phyloP scores from a whole-genome alignment of 2,329 filamentous ascomycete genomes.

The Cucurbitaria berberidis region DNA sequence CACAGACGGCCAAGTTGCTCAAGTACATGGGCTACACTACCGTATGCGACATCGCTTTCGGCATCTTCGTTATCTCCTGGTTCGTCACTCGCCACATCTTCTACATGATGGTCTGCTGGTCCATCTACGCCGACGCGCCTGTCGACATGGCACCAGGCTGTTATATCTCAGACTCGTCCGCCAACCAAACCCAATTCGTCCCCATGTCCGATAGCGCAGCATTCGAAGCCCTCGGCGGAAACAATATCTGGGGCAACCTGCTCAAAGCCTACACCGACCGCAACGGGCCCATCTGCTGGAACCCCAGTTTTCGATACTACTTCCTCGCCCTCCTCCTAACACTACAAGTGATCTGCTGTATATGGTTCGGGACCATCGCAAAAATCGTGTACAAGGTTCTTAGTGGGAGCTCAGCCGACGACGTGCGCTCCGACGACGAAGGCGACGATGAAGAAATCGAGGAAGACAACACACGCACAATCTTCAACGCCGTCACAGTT shows the following conservation, averaged over 20 bases:
- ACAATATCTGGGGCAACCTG: constrained; percentile 62
- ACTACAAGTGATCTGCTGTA: constrained; percentile 78
- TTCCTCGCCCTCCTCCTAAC: constrained; percentile 80
- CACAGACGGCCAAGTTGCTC: constrained; percentile 83
- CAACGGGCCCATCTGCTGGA: constrained; percentile 80
- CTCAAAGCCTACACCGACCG: constrained; percentile 75
- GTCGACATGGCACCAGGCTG: constrained; percentile 70
- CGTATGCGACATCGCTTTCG: constrained; percentile 83
- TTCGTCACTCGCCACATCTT: constrained; percentile 80
- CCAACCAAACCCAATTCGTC: constrained; percentile 43
- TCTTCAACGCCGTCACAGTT: constrained; percentile 35
- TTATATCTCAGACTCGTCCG: constrained; percentile 65
- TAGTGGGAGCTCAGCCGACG: constrained; percentile 77
- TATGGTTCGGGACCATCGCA: constrained; percentile 91
- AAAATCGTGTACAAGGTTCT: constrained; percentile 82
- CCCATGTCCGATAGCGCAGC: constrained; percentile 60
- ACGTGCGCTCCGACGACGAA: constrained; percentile 86
- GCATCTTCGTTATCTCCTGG: constrained; percentile 85
- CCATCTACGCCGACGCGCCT: constrained; percentile 72
- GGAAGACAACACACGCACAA: constrained; percentile 23
- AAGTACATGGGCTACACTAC: constrained; percentile 83
- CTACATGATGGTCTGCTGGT: constrained; percentile 82
- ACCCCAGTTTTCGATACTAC: constrained; percentile 71
- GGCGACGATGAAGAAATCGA: constrained; percentile 61
- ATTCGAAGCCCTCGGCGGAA: constrained; percentile 50